Base-by-base conservation (phyloP, 352 stramenopile genomes). In the Pythium plurisporium region DNA sequence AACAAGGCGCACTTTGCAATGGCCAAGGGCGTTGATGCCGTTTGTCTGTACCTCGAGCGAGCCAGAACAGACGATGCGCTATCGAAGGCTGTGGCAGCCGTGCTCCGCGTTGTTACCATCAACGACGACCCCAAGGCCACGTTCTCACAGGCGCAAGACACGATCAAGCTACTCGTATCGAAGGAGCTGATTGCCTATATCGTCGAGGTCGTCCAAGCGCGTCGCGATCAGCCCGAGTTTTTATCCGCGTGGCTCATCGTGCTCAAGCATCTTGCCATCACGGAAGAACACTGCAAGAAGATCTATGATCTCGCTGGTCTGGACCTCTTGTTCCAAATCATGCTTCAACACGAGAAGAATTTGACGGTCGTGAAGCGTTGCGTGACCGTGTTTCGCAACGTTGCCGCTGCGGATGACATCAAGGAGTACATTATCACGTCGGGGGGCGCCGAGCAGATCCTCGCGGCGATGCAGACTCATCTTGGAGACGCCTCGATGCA, bases 181-280 rank as follows among this genome's bases (percentile, higher is more conserved):
- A 59, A 74, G 14, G 64, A 77, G 15, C 17, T 87, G 27, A 80
- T 91, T 19, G 26, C 71, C 14, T 86, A 78, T 54, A 82, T 64
- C 43, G 58, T 83, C 30, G 57, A 72, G 3, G 55, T 72, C 2
- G 42, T 91, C 9, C 55, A 69, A 43, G 49, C 27, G 4, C 53
- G 64, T 41, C 44, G 33, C 19, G 57, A 63, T 11, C 74, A 79
- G 19, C 47, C 66, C 1, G 79, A 88, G 20, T 41, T 86, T n/a
- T 50, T 89, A 7, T 56, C 72, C 14, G 51, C 64, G 10, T 92
- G 82, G 82, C 72, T 92, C 17, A 56, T 70, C 14, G 76, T 92
- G 19, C 70, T 92, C 26, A 91, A 89, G 62, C 79, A 93, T 47
- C 57, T 93, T 29, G 80, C 79, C 5, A 79, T 88, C 27, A 90